Percentiles rank a stretch among this genome's conserved stretches.
phyloP scores from a whole-genome alignment of 352 stramenopile species.

The Blastocystis sp. region DNA sequence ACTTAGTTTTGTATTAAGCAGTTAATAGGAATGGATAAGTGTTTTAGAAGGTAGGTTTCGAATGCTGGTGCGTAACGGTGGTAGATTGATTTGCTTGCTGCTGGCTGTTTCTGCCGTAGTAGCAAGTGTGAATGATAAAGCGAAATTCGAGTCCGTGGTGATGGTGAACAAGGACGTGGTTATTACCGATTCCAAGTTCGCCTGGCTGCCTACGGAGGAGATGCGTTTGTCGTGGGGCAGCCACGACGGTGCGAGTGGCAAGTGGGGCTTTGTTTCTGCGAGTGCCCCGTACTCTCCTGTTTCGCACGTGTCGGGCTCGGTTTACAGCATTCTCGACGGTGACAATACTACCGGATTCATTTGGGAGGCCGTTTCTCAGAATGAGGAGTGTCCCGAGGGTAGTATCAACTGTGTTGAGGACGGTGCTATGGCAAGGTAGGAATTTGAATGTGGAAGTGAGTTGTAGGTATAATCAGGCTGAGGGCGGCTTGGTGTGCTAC shows the following conservation, averaged over 20 bases:
- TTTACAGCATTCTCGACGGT: constrained; percentile 42
- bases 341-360: constrained; percentile 30
- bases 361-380: constrained; percentile 54
- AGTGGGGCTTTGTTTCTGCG: constrained; percentile 48
- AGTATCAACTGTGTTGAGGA: constrained; percentile 51
- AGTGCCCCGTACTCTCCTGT: constrained; percentile 33
- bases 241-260: constrained; percentile 45
- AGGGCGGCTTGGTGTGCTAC: not conserved
- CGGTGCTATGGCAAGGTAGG: constrained; percentile 22
- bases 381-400: constrained; percentile 39
- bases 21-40: constrained; percentile 52
- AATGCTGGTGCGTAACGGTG: not conserved
- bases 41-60: constrained; percentile 10
- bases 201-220: constrained; percentile 17
- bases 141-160: constrained; percentile 5
- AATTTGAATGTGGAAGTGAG: not conserved
- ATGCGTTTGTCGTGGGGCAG: constrained; percentile 39
- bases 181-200: constrained; percentile 47
- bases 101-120: constrained; percentile 42
- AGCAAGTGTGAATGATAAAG: constrained; percentile 6
- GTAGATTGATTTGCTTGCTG: constrained; percentile 26
- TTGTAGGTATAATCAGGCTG: constrained; percentile 34
- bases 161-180: constrained; percentile 55
- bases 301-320: constrained; percentile 47
- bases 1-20: not conserved